Evolutionary conservation across 805 yeast genomes (phyloP), one percentile per base, ranked within the genome.

Genomic region (Metschnikowia baotianmanensis): DNA sequence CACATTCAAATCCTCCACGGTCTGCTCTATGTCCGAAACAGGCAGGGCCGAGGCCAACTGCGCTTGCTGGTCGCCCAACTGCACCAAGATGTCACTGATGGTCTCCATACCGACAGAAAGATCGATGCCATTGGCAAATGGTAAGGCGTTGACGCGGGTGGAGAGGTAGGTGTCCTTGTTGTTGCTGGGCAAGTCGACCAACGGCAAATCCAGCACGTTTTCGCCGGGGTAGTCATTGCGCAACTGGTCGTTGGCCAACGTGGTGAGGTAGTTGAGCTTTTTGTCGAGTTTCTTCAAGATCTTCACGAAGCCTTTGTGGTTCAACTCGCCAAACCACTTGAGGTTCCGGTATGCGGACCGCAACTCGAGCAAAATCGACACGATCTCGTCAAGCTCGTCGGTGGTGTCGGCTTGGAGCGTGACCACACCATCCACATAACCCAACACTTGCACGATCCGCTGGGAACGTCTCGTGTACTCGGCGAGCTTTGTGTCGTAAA

Each of bases 251-350:
- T 57, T 50, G 41, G 58, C 55, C 36, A 56, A 43, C 11, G 47
- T 47, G 15, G 53, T 47, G 34, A 65, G 50, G 32, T 48, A 56
- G 6, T 47, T 44, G 52, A 69, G 56, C 59, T 88, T 88, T 67
- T 91, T 91, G 62, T 91, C 97, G 52, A 90, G 71, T 56, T 90
- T 90, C 66, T 90, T 90, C 56, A 91, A 69, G 48, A 91, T 91
- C 66, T 90, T 90, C 39, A 81, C 76, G 52, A 89, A 86, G 0
- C 96, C 98, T 46, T 95, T 80, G 57, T 84, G 86, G 68, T 90
- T 90, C 53, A 90, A 77, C 57, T 91, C 97, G 18, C 95, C 95
- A 60, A 78, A 90, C 96, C 97, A 91, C 60, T 86, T 89, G 57
- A 90, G 70, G 61, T 89, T 89, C 42, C 96, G 73, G 46, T 85